phyloP scores from a whole-genome alignment of 106 monocot species.

The Triglochin maritima region DNA sequence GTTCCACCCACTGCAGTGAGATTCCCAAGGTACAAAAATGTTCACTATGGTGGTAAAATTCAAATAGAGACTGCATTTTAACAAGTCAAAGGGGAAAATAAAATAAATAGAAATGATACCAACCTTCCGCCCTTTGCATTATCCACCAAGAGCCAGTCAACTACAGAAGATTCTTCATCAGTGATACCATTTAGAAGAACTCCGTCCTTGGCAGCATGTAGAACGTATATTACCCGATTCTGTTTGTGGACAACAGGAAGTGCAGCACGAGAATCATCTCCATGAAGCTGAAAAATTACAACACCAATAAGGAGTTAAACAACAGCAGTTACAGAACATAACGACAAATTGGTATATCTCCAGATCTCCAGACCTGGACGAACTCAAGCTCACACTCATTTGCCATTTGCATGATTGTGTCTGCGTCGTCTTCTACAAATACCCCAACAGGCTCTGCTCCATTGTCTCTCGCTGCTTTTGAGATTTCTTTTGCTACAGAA shows the following conservation, averaged over 20 bases:
- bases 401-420: slow-evolving; percentile 44
- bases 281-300: slow-evolving; percentile 67
- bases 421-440: slow-evolving; percentile 74
- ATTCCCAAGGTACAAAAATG: no score
- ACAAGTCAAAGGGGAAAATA: neutral
- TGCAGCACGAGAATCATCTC: slow-evolving; percentile 52
- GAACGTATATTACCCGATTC: slow-evolving; percentile 61
- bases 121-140: slow-evolving; percentile 88
- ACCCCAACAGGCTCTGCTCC: slow-evolving; percentile 85
- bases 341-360: neutral
- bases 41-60: no score
- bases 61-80: no score
- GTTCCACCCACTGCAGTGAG: no score
- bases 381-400: slow-evolving; percentile 41
- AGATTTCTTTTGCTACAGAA: slow-evolving; percentile 64
- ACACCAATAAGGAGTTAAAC: neutral
- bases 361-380: slow-evolving; percentile 39
- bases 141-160: slow-evolving; percentile 86
- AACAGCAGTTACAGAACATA: neutral
- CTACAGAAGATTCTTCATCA: slow-evolving; percentile 27
- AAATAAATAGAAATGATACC: slow-evolving; percentile 1
- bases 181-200: slow-evolving; percentile 47
- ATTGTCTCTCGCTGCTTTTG: slow-evolving; percentile 47
- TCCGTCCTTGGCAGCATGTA: slow-evolving; percentile 71
- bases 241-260: slow-evolving; percentile 27